Evolutionary conservation across 2,329 filamentous ascomycete species (phyloP), one percentile per base, ranked within the genome.

Genomic region (Colletotrichum costaricense): DNA sequence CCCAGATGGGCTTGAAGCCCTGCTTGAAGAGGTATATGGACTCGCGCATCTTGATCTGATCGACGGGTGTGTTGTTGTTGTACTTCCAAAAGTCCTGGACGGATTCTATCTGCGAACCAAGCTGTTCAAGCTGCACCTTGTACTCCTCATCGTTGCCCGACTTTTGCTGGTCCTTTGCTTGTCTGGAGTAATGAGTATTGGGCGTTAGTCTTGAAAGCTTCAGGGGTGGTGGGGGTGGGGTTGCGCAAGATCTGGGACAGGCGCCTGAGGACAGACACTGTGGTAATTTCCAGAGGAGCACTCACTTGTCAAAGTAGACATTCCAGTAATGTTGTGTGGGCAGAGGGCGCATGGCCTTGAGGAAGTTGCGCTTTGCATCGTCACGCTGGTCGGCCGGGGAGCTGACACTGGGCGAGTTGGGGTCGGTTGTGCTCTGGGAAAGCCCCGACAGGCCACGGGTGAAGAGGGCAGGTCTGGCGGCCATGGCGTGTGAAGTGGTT

Each of bases 1-100:
- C 93, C 93, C 93, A 95, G 77, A 95, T 86, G 69, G 93, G 93
- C 75, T 89, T 89, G 82, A 94, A 94, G 46, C 93, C 93, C 75
- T 90, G 87, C 82, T 95, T 95, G 87, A 95, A 95, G 76, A 95
- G 88, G 81, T 95, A 94, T 76, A 95, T 89, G 58, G 91, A 93
- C 83, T 95, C 93, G 78, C 93, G 91, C 86, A 93, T 91, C 82
- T 92, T 92, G 82, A 95, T 91, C 81, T 92, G 89, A 72, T 92
- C 89, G 78, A 94, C 92, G 19, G 93, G 93, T 52, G 92, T 94
- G 83, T 95, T 95, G 85, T 95, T 95, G 85, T 92, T 91, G 84
- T 95, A 93, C 74, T 93, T 90, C 91, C 93, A 95, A 82, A 95
- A 95, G 81, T 95, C 94, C 88, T 95, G 94, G 56, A 95, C 90